Base-by-base conservation (phyloP, 805 yeast genomes). In the Kuraishia capsulata region DNA sequence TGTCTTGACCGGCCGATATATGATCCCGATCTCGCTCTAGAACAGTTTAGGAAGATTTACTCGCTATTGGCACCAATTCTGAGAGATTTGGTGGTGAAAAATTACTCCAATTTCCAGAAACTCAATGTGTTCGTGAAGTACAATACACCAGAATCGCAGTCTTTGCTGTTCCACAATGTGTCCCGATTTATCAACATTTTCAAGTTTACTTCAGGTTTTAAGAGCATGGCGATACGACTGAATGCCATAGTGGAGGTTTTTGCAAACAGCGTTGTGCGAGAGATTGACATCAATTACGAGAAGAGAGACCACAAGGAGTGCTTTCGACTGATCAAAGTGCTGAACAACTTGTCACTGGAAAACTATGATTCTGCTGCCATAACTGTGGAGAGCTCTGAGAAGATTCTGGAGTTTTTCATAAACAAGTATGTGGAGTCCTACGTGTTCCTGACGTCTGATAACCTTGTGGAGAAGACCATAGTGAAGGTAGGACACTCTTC, bases 201-300 rank as follows among this genome's bases (percentile, higher is more conserved):
- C 42, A 39, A 47, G 33, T 23, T 40, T 6, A 43, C 42, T 18
- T 33, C 39, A 4, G 40, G 44, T n/a, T 61, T 49, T 36, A 39
- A 50, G 13, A 57, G 44, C 30, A 49, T 59, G 52, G 31, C 47
- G 1, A 49, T 61, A 3, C 45, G 74, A 42, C 56, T 81, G 35
- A 69, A 67, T 28, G 66, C 81, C 3, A 63, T 79, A 10, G 54
- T 76, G 29, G 90, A 81, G 49, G 63, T 84, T 16, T 84, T 86
- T 51, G 80, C 81, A 30, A 81, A 72, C 51, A 84, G 92, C 0
- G 67, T 82, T 5, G 53, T 85, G 13, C 57, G 76, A 34, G 94
- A 86, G 51, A 66, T 84, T 42, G 89, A 82, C 37, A 56, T 67
- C 23, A 78, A 71, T 43, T 68, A 70, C 42, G 74, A 70, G 33